These are phyloP conservation scores for Psilocybe tampanensis DNA, from an alignment of 768 basidiomycete genomes.

Conservation along the genomic window DNA sequence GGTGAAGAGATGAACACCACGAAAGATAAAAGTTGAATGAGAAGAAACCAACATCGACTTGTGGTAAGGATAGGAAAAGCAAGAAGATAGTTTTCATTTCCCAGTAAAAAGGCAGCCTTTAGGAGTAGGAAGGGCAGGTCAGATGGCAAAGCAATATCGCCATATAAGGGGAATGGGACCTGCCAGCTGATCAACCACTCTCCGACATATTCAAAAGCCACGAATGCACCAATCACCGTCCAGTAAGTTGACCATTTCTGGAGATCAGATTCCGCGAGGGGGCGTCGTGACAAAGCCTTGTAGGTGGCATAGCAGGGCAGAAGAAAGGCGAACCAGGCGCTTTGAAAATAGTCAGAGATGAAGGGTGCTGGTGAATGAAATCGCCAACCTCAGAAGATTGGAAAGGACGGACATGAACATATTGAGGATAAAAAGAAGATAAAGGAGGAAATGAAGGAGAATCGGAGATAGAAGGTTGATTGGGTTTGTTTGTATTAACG, in stretches of 20 bases:
- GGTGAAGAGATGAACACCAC: constrained; percentile 7
- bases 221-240: constrained; percentile 59
- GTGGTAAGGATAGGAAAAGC: constrained; percentile 68
- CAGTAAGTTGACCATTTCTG: constrained; percentile 66
- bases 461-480: constrained; percentile 16
- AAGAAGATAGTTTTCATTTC: constrained; percentile 70
- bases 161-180: constrained; percentile 22
- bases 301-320: constrained; percentile 66
- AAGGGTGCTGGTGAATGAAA: not conserved
- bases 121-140: constrained; percentile 17
- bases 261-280: constrained; percentile 52
- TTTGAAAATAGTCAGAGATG: constrained; percentile 23
- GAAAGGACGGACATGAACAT: constrained; percentile 57
- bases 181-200: constrained; percentile 73
- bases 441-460: constrained; percentile 3
- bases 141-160: constrained; percentile 8
- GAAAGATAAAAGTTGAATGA: not conserved
- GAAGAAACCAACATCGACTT: constrained; percentile 55
- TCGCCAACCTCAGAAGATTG: constrained; percentile 47
- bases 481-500: constrained; percentile 26
- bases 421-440: constrained; percentile 9
- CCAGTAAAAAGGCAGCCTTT: constrained; percentile 79
- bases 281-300: constrained; percentile 62
- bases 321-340: constrained; percentile 74
- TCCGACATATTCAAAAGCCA: constrained; percentile 62